Evolutionary conservation across 2,329 filamentous ascomycete genomes (phyloP), one percentile per base, ranked within the genome.

Genomic region (Aureobasidium uvarum): DNA sequence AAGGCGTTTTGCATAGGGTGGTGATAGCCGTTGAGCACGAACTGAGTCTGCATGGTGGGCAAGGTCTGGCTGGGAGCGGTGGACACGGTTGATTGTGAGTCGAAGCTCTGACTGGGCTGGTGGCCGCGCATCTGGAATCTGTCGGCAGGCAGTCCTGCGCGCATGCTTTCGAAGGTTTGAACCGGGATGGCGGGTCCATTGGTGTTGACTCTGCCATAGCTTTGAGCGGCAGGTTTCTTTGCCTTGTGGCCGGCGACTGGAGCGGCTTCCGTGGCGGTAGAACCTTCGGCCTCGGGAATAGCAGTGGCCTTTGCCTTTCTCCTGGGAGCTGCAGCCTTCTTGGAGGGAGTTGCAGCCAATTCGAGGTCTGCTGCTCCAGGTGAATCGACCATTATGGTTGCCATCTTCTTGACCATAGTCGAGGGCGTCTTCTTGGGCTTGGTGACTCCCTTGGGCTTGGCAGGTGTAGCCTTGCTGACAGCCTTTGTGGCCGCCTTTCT

Each of bases 391-490:
- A 31, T 10, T 14, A 48, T 6, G 7, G 13, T 23, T 8, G 45
- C 28, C 45, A 48, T 16, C 45, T 48, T 28, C 48, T 31, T 51
- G 48, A 31, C 18, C 25, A 51, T 25, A 5, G 48, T 54, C 31
- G 50, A 8, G n/a, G 41, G 23, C 8, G 56, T 31, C 45, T 62
- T 51, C 23, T 51, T 62, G 1, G 28, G n/a, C 58, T 62, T 51
- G 45, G 20, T 16, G 14, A 46, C 43, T 20, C 41, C 56, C 14
- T 50, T 33, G 31, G 56, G 56, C 56, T 50, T 60, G 28, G 28
- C 18, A n/a, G 28, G 52, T 2, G 52, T 41, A 20, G 25, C 16
- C 25, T 33, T 58, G 25, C 20, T 41, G 23, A 20, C 13, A 2
- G 23, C 1, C 7, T 56, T 56, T 11, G 52, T 20, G 20, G 52